These are phyloP conservation scores for Urostyla sp. DNA, from an alignment of 73 alveolate genomes.

Conservation along the genomic window DNA sequence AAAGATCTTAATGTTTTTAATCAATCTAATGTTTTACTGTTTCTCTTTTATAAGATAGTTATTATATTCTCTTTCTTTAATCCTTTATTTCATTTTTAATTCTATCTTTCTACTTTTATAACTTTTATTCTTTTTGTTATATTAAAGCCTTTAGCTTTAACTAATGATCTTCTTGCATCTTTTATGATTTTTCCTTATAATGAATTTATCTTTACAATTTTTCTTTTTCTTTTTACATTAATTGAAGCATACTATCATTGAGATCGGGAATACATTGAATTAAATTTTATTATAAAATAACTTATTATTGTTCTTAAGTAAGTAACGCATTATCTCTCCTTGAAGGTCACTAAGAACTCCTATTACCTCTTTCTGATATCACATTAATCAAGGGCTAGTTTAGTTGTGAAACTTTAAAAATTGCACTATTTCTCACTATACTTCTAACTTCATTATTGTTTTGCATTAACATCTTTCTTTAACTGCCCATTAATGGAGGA, in stretches of 20 bases:
- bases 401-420: too few species aligned
- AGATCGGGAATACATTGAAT: too few species aligned
- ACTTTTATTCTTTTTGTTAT: slow-evolving; percentile 22
- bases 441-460: too few species aligned
- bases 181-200: slow-evolving; percentile 1
- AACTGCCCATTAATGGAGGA: too few species aligned
- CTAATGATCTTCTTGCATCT: slow-evolving; percentile 11
- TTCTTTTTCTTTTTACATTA: slow-evolving; percentile 48
- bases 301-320: too few species aligned
- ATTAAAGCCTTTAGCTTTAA: neutral
- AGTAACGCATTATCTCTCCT: too few species aligned
- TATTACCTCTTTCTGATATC: too few species aligned
- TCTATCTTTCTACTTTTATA: neutral
- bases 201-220: slow-evolving; percentile 10
- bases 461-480: too few species aligned
- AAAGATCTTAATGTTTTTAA: neutral
- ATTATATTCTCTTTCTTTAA: neutral
- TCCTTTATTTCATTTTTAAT: slow-evolving; percentile 19
- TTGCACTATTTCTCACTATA: too few species aligned
- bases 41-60: slow-evolving; percentile 13
- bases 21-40: slow-evolving; percentile 2
- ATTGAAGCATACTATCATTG: neutral
- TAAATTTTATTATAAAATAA: too few species aligned
- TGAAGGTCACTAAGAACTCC: too few species aligned
- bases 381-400: too few species aligned